Evolutionary conservation across 2,329 filamentous ascomycete genomes (phyloP).

Genomic region (Verticillium albo-atrum): DNA sequence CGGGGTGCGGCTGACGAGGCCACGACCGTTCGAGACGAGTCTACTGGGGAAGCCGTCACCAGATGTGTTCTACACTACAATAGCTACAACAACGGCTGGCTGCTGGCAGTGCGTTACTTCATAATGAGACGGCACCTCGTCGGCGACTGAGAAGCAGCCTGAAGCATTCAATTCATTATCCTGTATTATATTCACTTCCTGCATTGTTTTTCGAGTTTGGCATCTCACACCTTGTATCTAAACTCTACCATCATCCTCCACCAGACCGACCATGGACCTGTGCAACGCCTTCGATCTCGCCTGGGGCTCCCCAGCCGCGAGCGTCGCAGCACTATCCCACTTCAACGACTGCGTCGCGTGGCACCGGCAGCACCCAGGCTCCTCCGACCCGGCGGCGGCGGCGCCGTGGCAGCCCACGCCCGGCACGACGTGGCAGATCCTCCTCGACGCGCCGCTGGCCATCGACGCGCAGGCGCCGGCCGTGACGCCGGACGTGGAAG

Average conservation of each 20-base stretch:
- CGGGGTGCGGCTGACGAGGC: not conserved
- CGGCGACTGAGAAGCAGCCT: too few species aligned
- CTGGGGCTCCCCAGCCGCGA: not conserved
- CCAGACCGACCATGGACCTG: not conserved
- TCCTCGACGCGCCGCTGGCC: conserved; percentile 39
- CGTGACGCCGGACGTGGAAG: conserved; percentile 40
- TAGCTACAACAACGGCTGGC: too few species aligned
- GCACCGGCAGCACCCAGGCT: not conserved
- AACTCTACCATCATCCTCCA: too few species aligned
- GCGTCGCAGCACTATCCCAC: not conserved
- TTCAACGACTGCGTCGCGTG: not conserved
- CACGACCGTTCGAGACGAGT: not conserved
- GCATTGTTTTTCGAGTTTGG: too few species aligned
- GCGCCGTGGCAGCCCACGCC: conserved; percentile 47
- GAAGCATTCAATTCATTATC: too few species aligned
- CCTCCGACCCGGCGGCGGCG: not conserved
- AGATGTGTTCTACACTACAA: too few species aligned
- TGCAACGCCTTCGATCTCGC: not conserved
- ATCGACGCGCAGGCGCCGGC: conserved; percentile 33
- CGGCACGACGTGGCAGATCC: conserved; percentile 57
- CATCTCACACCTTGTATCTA: too few species aligned
- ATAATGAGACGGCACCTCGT: not conserved
- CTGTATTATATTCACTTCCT: too few species aligned
- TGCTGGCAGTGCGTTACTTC: not conserved
- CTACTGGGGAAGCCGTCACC: too few species aligned